Base-by-base conservation (phyloP, 179 eudicot genomes). In the Beta lomatogona region DNA sequence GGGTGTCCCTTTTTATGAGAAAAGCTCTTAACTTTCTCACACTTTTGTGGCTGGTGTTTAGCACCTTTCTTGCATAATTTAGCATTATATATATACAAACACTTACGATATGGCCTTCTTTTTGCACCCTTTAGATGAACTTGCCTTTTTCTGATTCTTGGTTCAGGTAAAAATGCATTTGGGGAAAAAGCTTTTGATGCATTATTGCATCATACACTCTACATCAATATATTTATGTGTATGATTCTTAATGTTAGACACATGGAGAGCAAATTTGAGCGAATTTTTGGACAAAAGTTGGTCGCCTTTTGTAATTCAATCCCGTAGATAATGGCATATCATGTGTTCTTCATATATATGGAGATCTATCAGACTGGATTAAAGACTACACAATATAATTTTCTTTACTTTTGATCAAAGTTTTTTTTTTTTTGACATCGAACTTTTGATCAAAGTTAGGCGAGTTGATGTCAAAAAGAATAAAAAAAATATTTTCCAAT, bases 1-100 rank as follows among this genome's bases (percentile, higher is more conserved):
- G 90, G 86, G 83, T 85, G 81, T 81, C 86, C 87, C 91, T 89
- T 89, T 89, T 87, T 75, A 89, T 86, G 83, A 87, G 82, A 88
- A 89, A 86, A 89, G 88, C 72, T 77, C 41, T 6, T 77, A 75
- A 64, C 88, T 85, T 86, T 83, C 82, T 84, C 85, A 72, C 36
- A 66, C 81, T 72, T 80, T 82, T 79, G 81, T 80, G 87, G 82
- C 64, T 82, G 71, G 69, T 84, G 63, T 80, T 80, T 73, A 65
- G 61, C 78, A 74, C 78, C 77, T 80, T 80, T 73, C 19, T 61
- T 73, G 13, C 70, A 69, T 18, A 44, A 46, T 77, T 22, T 41
- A 16, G 9, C 46, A 45, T 70, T 45, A 60, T 36, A 19, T 60
- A 44, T 46, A 18, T 9, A 66, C 6, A 55, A 45, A 58, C 59